Percentiles rank a stretch among this genome's conserved stretches.
phyloP scores from a whole-genome alignment of 345 rosid genomes.

The Linum tenue region DNA sequence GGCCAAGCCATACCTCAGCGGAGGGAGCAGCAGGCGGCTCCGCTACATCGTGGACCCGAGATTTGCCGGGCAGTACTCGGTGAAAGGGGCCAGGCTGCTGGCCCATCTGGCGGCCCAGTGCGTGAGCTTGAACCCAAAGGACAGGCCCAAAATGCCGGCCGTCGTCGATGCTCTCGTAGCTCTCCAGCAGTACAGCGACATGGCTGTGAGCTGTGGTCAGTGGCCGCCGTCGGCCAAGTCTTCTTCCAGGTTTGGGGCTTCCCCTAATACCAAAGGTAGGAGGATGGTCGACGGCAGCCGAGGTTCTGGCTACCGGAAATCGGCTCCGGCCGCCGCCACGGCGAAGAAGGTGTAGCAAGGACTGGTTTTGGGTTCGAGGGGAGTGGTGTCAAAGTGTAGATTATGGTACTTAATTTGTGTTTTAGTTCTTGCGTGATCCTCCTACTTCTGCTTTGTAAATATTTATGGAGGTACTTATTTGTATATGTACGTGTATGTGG shows the following conservation, averaged over 20 bases:
- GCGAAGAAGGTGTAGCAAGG: constrained; percentile 10
- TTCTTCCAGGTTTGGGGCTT: constrained; percentile 23
- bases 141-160: constrained; percentile 74
- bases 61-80: constrained; percentile 70
- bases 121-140: constrained; percentile 70
- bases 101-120: constrained; percentile 59
- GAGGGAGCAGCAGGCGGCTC: constrained; percentile 50
- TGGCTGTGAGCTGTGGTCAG: constrained; percentile 66
- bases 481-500: not conserved
- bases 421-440: not conserved
- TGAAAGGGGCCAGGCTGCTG: constrained; percentile 75
- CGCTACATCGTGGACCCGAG: constrained; percentile 66
- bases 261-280: constrained; percentile 23
- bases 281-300: constrained; percentile 8
- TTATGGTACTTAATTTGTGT: not conserved
- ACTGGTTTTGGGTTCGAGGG: not conserved
- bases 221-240: constrained; percentile 44
- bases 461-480: not conserved
- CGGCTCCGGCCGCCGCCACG: constrained; percentile 31
- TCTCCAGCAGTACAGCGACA: constrained; percentile 52
- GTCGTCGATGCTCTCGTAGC: constrained; percentile 56
- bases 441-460: not conserved
- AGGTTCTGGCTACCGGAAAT: constrained; percentile 27
- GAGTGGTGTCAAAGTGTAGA: not conserved
- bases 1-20: constrained; percentile 58